Evolutionary conservation across 768 basidiomycete genomes (phyloP).

Genomic region (Rickenella mellea): DNA sequence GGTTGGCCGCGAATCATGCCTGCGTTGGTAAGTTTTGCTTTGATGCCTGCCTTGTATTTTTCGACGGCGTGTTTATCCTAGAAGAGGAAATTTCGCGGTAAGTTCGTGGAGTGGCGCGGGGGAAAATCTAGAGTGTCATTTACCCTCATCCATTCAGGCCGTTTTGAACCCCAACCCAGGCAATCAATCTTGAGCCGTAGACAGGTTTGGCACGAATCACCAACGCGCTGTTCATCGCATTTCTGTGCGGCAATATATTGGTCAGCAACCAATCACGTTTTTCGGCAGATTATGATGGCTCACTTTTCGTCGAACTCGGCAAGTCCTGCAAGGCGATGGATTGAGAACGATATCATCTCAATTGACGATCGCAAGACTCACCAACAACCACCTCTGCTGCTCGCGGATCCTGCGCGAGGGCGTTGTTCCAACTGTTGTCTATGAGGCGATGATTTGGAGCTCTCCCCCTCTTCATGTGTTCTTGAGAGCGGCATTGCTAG

Average conservation of each 20-base stretch:
- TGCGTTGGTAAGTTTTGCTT: constrained; percentile 65
- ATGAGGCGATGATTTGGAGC: constrained; percentile 19
- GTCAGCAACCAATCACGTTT: constrained; percentile 8
- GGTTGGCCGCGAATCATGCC: constrained; percentile 81
- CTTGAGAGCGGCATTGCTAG: constrained; percentile 22
- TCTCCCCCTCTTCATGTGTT: constrained; percentile 27
- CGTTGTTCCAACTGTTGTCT: constrained; percentile 36
- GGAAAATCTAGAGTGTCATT: no score
- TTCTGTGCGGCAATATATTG: constrained; percentile 38
- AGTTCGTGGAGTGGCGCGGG: no score
- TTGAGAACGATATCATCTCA: no score
- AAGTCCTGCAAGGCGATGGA: no score
- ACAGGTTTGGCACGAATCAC: constrained; percentile 75
- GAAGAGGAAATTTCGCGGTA: no score
- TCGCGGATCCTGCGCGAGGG: constrained; percentile 42
- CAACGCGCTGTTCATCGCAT: constrained; percentile 78
- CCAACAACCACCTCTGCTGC: constrained; percentile 79
- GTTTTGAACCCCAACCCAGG: constrained; percentile 75
- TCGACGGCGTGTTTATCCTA: constrained; percentile 83
- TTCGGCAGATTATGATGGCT: constrained; percentile 12
- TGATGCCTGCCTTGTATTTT: constrained; percentile 76
- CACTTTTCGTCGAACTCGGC: constrained; percentile 75
- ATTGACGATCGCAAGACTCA: no score
- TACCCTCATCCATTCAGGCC: constrained; percentile 88
- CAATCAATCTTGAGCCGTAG: constrained; percentile 73